phyloP scores from a whole-genome alignment of 2,329 filamentous ascomycete genomes.

The Nemania serpens region DNA sequence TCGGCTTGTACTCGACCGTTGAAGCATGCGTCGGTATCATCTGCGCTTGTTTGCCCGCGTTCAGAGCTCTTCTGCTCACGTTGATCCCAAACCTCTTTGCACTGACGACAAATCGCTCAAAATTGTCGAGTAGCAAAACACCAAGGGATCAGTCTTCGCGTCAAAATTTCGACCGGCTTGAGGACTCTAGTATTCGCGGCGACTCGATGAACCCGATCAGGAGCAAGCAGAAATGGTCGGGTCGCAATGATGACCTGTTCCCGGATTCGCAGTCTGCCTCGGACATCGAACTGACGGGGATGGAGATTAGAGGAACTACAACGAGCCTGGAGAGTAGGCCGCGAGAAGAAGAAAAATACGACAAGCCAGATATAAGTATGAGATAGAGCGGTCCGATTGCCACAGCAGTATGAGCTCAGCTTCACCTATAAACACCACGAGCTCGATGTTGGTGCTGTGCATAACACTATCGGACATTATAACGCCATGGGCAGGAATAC shows the following conservation, averaged over 20 bases:
- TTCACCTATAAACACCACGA: background rate
- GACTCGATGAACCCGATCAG: background rate
- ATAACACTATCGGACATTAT: background rate
- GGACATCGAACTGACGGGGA: constrained; percentile 16
- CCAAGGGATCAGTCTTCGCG: background rate
- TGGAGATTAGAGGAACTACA: background rate
- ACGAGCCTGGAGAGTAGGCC: background rate
- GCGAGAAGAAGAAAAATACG: background rate
- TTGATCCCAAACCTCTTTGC: constrained; percentile 38
- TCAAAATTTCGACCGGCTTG: constrained; percentile 14
- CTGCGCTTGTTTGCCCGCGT: constrained; percentile 42
- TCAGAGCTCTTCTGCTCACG: constrained; percentile 39
- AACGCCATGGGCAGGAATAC: background rate
- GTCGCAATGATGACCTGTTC: background rate
- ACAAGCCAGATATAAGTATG: background rate
- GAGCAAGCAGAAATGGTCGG: constrained; percentile 7
- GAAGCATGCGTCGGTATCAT: constrained; percentile 42
- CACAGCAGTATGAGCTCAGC: background rate
- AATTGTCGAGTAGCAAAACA: background rate
- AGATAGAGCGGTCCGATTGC: constrained; percentile 17
- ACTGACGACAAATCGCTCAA: background rate
- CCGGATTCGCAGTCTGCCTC: background rate
- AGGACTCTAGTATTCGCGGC: background rate
- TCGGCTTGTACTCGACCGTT: constrained; percentile 42
- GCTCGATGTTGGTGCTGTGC: background rate